phyloP scores from a whole-genome alignment of 306 rosid genomes.

The Crotalaria pallida region DNA sequence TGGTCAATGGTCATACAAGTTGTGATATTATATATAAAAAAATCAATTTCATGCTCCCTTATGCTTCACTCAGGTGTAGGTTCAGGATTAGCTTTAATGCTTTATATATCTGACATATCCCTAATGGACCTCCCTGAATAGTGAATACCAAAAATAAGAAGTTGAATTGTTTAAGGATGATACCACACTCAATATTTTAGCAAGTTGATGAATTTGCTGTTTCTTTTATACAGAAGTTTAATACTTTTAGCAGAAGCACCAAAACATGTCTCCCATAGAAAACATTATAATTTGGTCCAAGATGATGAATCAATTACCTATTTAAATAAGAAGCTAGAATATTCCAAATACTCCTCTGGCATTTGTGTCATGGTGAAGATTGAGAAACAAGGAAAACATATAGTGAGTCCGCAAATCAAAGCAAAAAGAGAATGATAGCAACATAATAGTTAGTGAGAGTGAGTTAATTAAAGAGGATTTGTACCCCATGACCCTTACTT shows the following conservation, averaged over 20 bases:
- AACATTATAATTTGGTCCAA: neutral
- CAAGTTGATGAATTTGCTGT: conserved; percentile 5
- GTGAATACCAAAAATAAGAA: neutral
- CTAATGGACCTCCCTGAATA: neutral
- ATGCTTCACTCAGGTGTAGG: neutral
- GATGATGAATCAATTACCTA: neutral
- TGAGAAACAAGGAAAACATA: neutral
- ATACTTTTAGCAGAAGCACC: conserved; percentile 11
- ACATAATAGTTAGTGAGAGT: conserved; percentile 11
- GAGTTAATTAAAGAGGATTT: conserved; percentile 7
- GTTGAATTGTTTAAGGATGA: neutral
- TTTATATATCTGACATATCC: neutral
- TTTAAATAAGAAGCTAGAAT: conserved; percentile 23
- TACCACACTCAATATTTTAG: neutral
- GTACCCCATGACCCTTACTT: neutral
- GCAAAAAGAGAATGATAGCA: conserved; percentile 8
- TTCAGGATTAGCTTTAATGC: neutral
- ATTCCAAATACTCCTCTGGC: conserved; percentile 32
- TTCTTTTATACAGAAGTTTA: neutral
- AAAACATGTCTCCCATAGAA: conserved; percentile 20
- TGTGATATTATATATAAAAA: neutral
- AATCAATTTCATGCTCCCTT: neutral
- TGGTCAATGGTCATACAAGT: neutral
- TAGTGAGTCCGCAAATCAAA: neutral
- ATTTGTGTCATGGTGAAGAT: neutral